Base-by-base conservation (phyloP, 73 alveolate genomes). In the Uronychia setigera region DNA sequence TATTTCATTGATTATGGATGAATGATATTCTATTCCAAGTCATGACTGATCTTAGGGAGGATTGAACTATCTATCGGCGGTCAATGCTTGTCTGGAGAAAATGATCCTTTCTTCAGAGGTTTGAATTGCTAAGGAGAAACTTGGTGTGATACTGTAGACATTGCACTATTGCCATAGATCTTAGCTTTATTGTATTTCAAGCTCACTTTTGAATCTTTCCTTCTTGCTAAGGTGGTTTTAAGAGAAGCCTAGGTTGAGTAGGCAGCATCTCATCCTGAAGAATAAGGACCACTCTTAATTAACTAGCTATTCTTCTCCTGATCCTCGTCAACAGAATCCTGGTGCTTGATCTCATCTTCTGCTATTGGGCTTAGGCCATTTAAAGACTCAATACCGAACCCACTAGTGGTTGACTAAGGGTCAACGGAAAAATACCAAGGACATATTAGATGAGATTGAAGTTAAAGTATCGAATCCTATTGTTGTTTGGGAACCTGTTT, bases 351-450 rank as follows among this genome's bases (percentile, higher is more conserved):
- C 19, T 46, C 67, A 46, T 46, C 67, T 46, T 46, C 67, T 11
- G 67, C 67, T 46, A 46, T 46, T 19, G 67, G 67, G 67, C 67
- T 46, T 46, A 46, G 67, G n/a, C 67, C 67, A 46, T 46, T 46
- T 19, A 46, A 46, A 46, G 67, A 46, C 67, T 46, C 67, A 11
- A 46, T 5, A 19, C 67, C 67, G 19, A 46, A 46, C 5, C 67
- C 67, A 46, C 67, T 46, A 46, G 5, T 46, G 5, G 67, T 46
- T 11, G 67, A 46, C 67, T 46, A 46, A 19, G 67, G 5, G n/a
- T 5, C 19, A 11, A 46, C 5, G 67, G n/a, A 5, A 11, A 11
- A 5, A 11, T 46, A 46, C 67, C 19, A 46, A 46, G 67, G 67
- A 46, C 67, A 46, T 46, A 11, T 46, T 46, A 19, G 67, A 46